Evolutionary conservation across 2,329 filamentous ascomycete genomes (phyloP).

Genomic region (Amauroascus niger): DNA sequence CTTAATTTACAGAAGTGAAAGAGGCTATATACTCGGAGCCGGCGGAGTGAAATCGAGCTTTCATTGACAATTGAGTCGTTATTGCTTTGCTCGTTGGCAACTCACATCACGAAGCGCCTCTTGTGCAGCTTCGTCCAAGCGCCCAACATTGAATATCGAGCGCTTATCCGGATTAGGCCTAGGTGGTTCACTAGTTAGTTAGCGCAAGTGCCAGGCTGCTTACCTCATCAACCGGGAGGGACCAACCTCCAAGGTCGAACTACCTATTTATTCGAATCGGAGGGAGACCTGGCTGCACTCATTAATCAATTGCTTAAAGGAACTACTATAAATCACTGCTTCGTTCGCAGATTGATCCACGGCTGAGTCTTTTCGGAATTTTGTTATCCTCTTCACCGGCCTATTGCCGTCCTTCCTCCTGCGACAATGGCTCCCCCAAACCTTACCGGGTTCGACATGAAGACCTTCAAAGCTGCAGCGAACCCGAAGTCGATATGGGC

Average conservation of each 20-base stretch:
- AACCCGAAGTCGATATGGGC: slow-evolving; percentile 45
- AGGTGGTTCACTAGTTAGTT: background rate
- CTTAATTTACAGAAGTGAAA: background rate
- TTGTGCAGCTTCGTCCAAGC: background rate
- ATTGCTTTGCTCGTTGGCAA: background rate
- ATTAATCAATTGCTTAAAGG: background rate
- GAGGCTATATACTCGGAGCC: background rate
- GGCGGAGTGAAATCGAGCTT: background rate
- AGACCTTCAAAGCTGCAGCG: slow-evolving; percentile 64
- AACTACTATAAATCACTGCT: background rate
- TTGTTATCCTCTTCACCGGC: background rate
- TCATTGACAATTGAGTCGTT: slow-evolving; percentile 1
- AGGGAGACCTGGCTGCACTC: too few relatives aligned
- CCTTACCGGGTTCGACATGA: slow-evolving; percentile 87
- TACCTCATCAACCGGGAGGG: slow-evolving; percentile 2
- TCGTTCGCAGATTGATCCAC: background rate
- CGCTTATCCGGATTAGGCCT: background rate
- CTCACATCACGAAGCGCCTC: background rate
- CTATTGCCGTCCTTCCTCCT: background rate
- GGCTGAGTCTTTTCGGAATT: background rate
- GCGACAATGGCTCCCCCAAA: slow-evolving; percentile 48
- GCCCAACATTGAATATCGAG: background rate
- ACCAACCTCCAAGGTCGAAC: background rate
- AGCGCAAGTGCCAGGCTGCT: background rate
- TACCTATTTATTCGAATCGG: too few relatives aligned